Percentiles rank a stretch among this genome's conserved stretches.
Conservation (phyloP, 345 rosid genomes). For the Sisymbrium altissimum region DNA sequence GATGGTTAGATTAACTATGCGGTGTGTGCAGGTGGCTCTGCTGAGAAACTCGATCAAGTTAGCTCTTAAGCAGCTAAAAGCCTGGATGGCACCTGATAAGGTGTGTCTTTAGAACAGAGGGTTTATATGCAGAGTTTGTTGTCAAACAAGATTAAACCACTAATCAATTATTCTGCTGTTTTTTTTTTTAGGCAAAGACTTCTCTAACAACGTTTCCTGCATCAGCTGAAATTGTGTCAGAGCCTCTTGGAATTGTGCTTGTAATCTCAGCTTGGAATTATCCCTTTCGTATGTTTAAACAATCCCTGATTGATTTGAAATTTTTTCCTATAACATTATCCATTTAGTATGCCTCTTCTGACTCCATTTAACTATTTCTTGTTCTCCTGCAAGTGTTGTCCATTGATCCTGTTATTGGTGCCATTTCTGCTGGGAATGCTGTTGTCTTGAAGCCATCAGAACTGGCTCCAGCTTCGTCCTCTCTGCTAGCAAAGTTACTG, state of each 20-base stretch:
- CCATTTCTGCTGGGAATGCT: conserved; percentile 93
- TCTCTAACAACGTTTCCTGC: conserved; percentile 78
- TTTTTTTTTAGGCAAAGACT: conserved; percentile 63
- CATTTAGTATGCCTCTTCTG: neutral
- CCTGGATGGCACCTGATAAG: conserved; percentile 85
- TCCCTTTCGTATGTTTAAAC: conserved; percentile 65
- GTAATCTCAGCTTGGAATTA: conserved; percentile 96
- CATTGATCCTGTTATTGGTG: conserved; percentile 92
- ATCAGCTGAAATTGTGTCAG: conserved; percentile 84
- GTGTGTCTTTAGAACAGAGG: conserved; percentile 25
- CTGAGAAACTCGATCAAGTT: conserved; percentile 53
- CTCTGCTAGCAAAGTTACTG: conserved; percentile 61
- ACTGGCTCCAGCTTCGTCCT: conserved; percentile 71
- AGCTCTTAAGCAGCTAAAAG: conserved; percentile 65
- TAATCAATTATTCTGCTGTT: neutral
- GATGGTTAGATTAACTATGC: neutral
- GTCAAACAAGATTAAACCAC: neutral
- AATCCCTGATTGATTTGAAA: neutral
- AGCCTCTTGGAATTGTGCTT: conserved; percentile 89
- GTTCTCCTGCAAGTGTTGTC: conserved; percentile 55
- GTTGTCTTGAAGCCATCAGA: conserved; percentile 93
- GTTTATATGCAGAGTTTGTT: conserved; percentile 8
- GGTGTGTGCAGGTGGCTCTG: conserved; percentile 52
- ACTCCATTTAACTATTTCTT: neutral
- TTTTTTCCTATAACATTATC: neutral